These are phyloP conservation scores for Fulvia fulva DNA, from an alignment of 2,329 filamentous ascomycete species.

Conservation along the genomic window DNA sequence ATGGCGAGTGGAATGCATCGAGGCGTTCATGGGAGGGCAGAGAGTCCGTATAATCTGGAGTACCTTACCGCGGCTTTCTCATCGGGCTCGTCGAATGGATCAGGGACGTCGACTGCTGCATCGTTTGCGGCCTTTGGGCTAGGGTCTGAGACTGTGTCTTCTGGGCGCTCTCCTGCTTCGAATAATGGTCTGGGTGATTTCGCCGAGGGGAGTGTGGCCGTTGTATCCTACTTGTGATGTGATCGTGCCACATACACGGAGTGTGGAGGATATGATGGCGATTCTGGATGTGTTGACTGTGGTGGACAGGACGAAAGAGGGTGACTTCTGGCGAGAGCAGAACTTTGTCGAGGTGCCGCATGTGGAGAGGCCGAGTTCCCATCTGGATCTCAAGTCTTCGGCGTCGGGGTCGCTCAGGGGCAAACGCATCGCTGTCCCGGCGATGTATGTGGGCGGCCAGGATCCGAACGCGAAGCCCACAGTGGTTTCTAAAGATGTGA, in stretches of 20 bases:
- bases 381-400: slow-evolving; percentile 34
- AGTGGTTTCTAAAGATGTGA: slow-evolving; percentile 36
- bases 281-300: slow-evolving; percentile 48
- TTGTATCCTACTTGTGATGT: slow-evolving; percentile 56
- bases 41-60: slow-evolving; percentile 53
- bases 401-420: slow-evolving; percentile 36
- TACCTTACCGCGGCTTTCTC: slow-evolving; percentile 54
- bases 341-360: slow-evolving; percentile 41
- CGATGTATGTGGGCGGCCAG: slow-evolving; percentile 49
- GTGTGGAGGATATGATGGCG: slow-evolving; percentile 48
- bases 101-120: slow-evolving; percentile 48
- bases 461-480: slow-evolving; percentile 33
- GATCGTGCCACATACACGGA: slow-evolving; percentile 51
- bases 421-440: slow-evolving; percentile 48
- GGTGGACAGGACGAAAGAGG: slow-evolving; percentile 39
- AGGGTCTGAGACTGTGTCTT: slow-evolving; percentile 54
- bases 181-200: slow-evolving; percentile 54
- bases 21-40: slow-evolving; percentile 54
- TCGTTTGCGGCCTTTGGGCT: slow-evolving; percentile 53
- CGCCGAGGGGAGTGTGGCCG: slow-evolving; percentile 51
- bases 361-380: slow-evolving; percentile 32
- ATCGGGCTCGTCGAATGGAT: slow-evolving; percentile 57
- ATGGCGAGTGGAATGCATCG: slow-evolving; percentile 57
- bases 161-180: slow-evolving; percentile 53
- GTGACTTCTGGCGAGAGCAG: slow-evolving; percentile 57